Base-by-base conservation (phyloP, 139 green algal species). In the Chlorella sp. region DNA sequence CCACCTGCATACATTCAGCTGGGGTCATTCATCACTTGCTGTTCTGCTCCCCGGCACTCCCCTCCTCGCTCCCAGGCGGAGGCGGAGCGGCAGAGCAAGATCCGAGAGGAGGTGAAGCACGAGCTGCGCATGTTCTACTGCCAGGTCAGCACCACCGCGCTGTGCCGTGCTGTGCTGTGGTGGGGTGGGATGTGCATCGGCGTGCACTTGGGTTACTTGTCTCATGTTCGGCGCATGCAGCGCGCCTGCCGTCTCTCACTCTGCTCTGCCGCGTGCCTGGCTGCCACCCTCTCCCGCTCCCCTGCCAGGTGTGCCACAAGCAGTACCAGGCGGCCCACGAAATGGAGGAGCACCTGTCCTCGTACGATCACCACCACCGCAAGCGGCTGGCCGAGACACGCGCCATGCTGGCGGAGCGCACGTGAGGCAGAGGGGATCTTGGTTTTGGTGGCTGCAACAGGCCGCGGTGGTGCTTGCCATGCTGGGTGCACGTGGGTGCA, bases 281-380 rank as follows among this genome's bases (percentile, higher is more conserved):
- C n/a, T n/a, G n/a, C 13, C 38, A 16, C 28, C 32, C 69, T 32
- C 26, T 55, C 4, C 28, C 32, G 7, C n/a, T 1, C 26, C 20
- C 16, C 25, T 23, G 13, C 72, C 91, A 98, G 95, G 85, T 90
- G 3, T 98, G 96, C 87, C 87, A 93, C 90, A 98, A 98, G 93
- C 96, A 98, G 87, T 98, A 98, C 92, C 56, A 82, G 60, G 41
- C 56, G 60, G 36, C 94, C 0, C 91, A 91, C 74, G 95, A 98
- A 89, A 86, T 96, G 75, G 96, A 98, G 84, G 85, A 87, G 67
- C 96, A 98, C 89, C 90, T 98, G n/a, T 95, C 89, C 62, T 97
- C 92, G 26, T 98, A 98, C 83, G 95, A 98, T 83, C 95, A 98
- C 85, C 94, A 98, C 87, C 95, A 98, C 87, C 82, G 78, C 28